Base-by-base conservation (phyloP, 306 rosid species). In the Pachyrhizus erosus region DNA sequence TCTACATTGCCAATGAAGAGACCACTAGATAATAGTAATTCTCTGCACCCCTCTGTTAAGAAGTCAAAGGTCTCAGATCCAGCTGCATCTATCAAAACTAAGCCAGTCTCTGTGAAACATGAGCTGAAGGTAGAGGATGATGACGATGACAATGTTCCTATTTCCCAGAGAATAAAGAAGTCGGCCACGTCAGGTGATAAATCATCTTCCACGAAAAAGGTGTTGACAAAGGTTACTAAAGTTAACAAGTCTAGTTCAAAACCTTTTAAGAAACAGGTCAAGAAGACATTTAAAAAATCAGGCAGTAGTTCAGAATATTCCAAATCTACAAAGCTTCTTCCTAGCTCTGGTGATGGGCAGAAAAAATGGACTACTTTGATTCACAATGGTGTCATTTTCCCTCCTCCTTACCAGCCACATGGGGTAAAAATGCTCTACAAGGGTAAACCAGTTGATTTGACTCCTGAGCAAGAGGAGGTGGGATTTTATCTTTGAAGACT, bases 351-450 rank as follows among this genome's bases (percentile, higher is more conserved):
- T 33, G 98, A 96, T 81, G 98, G 99, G 66, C 98, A 91, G 94
- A 92, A 91, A 88, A 96, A 96, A 78, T 96, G 99, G 99, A 89
- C 95, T 46, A 91, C 93, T 61, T 86, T 96, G 90, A 87, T 87
- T 78, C 99, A 96, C 89, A 93, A 85, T 84, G 99, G 99, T 87
- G 95, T 96, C 78, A 96, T 96, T 82, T 96, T 96, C 71, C 99
- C 99, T 65, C 99, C 98, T 75, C 80, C 92, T 14, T 96, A 96
- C 85, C 80, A 84, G 79, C 87, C 91, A 70, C 99, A 96, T 77
- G 90, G 94, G 64, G 80, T 94, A 55, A 94, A 92, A 88, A 88
- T 96, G 87, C 89, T 90, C 7, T 94, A 88, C 58, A 94, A 91
- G 82, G 97, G 97, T 70, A 90, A 82, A 84, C 94, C 91, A 24